Conservation (phyloP, 2,329 filamentous ascomycete species). For the Cercospora sp. region DNA sequence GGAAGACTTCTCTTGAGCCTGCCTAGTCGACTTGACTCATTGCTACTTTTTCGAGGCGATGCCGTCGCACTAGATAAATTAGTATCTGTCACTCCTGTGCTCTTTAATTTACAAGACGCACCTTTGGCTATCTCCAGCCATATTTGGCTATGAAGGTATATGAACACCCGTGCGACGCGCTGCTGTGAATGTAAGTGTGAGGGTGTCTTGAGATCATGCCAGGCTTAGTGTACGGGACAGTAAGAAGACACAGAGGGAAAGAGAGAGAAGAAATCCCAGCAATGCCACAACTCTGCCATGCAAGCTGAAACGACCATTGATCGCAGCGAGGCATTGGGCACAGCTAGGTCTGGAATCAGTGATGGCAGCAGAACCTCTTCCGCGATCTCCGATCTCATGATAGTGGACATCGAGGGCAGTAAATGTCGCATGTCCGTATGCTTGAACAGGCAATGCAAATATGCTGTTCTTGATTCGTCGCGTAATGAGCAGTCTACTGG, state of each 20-base stretch:
- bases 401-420: neutral
- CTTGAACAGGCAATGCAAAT: neutral
- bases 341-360: neutral
- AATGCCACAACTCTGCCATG: neutral
- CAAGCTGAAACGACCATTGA: neutral
- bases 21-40: neutral
- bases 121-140: slow-evolving; percentile 10
- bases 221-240: neutral
- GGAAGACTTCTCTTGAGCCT: slow-evolving; percentile 3
- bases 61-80: neutral
- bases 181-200: neutral
- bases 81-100: neutral
- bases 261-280: neutral
- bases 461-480: neutral
- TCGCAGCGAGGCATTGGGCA: neutral
- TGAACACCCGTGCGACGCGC: neutral
- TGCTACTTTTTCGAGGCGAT: neutral
- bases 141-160: neutral
- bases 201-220: slow-evolving; percentile 5
- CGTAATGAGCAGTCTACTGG: neutral
- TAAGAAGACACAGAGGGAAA: neutral
- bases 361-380: neutral
- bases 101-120: neutral
- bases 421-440: neutral
- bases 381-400: neutral